Evolutionary conservation across 257 asterid genomes (phyloP), one percentile per base, ranked within the genome.

Genomic region (Solanum appendiculatum): DNA sequence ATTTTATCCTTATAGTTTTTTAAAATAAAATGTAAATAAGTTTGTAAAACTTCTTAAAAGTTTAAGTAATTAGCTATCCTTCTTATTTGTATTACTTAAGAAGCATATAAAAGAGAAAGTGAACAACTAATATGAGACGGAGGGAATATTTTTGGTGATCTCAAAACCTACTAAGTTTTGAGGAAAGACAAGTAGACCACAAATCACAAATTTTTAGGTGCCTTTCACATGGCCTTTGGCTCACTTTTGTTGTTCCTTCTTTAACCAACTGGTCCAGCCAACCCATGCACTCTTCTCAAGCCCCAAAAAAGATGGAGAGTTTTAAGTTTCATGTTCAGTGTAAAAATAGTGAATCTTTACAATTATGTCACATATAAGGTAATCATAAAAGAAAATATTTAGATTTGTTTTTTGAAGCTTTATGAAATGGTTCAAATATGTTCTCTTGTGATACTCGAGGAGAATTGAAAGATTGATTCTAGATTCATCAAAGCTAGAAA

Each of bases 191-290:
- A 54, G 86, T 54, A 11, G n/a, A 44, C 13, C 44, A n/a, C 18
- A 25, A n/a, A 36, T 84, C 80, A 69, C 74, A 34, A 21, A 39
- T 39, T n/a, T 84, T 37, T 12, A n/a, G 86, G 58, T 84, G 63
- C 78, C 86, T 60, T 58, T 82, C 83, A 46, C 86, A 82, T 83
- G 86, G 86, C 58, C 42, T 31, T 75, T 7, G 34, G 44, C 10
- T 85, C 63, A n/a, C 86, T 58, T 36, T 7, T 75, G 23, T 15
- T 12, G 48, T 6, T 58, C 44, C 23, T 74, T 10, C 85, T 48
- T 81, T 46, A 46, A n/a, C 85, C 85, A 46, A 81, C 68, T 48
- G 68, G 25, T 81, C 85, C 44, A 81, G 4, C 69, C 69, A 27
- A 7, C 36, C 36, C 70, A 7, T 51, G 60, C 60, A 51, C 60